A percentile compares a stretch with the other conserved stretches of the same genome.
phyloP scores from a whole-genome alignment of 306 rosid species.

The Trifolium repens region DNA sequence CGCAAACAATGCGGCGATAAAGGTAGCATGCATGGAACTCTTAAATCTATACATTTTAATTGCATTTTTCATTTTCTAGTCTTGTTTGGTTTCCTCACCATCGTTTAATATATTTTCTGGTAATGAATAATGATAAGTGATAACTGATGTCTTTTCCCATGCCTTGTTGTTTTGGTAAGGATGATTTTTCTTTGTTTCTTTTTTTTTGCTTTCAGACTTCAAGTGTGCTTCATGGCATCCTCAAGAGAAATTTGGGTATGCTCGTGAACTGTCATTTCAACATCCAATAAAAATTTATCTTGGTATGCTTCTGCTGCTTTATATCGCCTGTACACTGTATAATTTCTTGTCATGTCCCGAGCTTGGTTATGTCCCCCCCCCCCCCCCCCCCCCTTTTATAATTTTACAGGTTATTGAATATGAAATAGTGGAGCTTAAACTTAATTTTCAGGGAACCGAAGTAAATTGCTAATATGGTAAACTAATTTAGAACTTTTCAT shows the following conservation, averaged over 20 bases:
- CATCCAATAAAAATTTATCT: constrained; percentile 95
- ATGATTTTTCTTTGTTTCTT: constrained; percentile 1
- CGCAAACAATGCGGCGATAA: constrained; percentile 86
- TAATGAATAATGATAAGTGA: constrained; percentile 27
- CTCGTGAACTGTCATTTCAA: constrained; percentile 84
- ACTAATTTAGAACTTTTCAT: constrained; percentile 1
- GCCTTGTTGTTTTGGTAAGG: constrained; percentile 17
- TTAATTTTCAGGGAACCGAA: constrained; percentile 26
- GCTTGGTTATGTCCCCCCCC: constrained; percentile 10
- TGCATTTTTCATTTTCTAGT: constrained; percentile 30
- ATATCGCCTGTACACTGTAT: constrained; percentile 19
- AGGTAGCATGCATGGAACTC: constrained; percentile 60
- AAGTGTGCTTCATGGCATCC: constrained; percentile 70
- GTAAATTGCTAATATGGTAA: constrained; percentile 17
- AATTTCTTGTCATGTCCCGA: constrained; percentile 12
- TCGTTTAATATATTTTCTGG: constrained; percentile 31
- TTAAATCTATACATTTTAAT: constrained; percentile 19
- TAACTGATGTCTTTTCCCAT: constrained; percentile 19
- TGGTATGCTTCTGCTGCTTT: constrained; percentile 59
- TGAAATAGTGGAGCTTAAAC: constrained; percentile 2
- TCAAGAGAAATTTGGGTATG: constrained; percentile 71
- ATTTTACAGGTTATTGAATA: constrained; percentile 31
- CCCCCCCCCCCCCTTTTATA: constrained; percentile 8
- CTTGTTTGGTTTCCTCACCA: constrained; percentile 13
- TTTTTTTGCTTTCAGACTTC: constrained; percentile 61